Conservation (phyloP, 2,329 filamentous ascomycete species). For the Stachybotrys elegans region DNA sequence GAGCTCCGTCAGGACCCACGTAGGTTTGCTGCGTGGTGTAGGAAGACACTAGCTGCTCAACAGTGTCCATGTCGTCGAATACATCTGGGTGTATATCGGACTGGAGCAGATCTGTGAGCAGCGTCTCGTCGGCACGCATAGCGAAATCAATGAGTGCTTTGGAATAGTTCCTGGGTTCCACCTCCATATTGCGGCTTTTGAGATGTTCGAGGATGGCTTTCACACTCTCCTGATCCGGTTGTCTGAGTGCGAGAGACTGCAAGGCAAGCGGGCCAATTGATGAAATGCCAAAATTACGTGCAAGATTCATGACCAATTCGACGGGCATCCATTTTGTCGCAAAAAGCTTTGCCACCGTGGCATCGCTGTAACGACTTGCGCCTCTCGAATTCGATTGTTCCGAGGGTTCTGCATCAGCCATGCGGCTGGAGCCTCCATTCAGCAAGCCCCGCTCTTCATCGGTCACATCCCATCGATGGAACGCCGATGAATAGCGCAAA, state of each 20-base stretch:
- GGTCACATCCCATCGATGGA: too few relatives aligned
- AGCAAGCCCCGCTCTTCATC: constrained; percentile 32
- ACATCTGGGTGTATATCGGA: constrained; percentile 52
- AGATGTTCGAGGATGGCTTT: constrained; percentile 55
- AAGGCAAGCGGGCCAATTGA: constrained; percentile 71
- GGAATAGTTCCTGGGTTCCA: constrained; percentile 60
- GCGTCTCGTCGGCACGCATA: constrained; percentile 43
- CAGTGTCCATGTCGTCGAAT: constrained; percentile 41
- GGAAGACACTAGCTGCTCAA: constrained; percentile 31
- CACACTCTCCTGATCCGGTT: constrained; percentile 52
- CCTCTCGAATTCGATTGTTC: too few relatives aligned
- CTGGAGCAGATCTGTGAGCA: constrained; percentile 39
- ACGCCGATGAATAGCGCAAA: constrained; percentile 37
- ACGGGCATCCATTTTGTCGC: constrained; percentile 67
- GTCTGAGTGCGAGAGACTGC: constrained; percentile 69
- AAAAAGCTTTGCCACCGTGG: constrained; percentile 77
- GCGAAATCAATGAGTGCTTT: constrained; percentile 62
- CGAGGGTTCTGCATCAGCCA: too few relatives aligned
- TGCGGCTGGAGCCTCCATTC: constrained; percentile 8
- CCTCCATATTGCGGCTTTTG: constrained; percentile 54
- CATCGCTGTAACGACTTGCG: constrained; percentile 26
- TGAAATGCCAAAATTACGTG: constrained; percentile 66
- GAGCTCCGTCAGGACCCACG: too few relatives aligned
- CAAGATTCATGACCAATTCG: constrained; percentile 64
- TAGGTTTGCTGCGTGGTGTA: constrained; percentile 21